Evolutionary conservation across 495 filamentous ascomycete genomes (phyloP).

Genomic region (Neurospora discreta): DNA sequence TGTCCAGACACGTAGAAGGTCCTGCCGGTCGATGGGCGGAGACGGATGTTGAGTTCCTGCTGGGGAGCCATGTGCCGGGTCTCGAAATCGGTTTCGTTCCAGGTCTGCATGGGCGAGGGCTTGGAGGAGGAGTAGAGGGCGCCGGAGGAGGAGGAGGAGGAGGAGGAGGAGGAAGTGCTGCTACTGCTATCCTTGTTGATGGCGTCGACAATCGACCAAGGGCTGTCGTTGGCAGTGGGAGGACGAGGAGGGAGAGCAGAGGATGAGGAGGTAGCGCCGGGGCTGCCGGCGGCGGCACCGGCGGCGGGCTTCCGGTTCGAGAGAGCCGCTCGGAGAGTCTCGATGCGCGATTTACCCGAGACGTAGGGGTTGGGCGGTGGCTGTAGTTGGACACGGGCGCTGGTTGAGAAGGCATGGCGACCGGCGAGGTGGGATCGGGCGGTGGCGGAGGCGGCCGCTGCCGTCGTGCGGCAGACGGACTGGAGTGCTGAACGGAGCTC

Average conservation of each 20-base stretch:
- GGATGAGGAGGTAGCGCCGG: neutral
- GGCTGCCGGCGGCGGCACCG: neutral
- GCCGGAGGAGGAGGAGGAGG: neutral
- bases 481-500: constrained; percentile 15
- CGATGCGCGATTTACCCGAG: neutral
- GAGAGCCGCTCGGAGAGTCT: neutral
- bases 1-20: constrained; percentile 38
- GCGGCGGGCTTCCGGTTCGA: neutral
- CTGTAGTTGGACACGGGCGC: neutral
- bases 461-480: constrained; percentile 17
- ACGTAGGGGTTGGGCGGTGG: neutral
- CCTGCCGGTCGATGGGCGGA: constrained; percentile 46
- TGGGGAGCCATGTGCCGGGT: constrained; percentile 2
- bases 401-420: constrained; percentile 6
- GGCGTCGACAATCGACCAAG: neutral
- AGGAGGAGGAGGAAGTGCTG: neutral
- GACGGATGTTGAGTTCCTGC: constrained; percentile 23
- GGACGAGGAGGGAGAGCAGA: neutral
- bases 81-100: constrained; percentile 7
- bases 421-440: constrained; percentile 2
- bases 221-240: neutral
- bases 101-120: constrained; percentile 1
- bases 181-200: constrained; percentile 5
- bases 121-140: neutral
- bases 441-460: constrained; percentile 8